Base-by-base conservation (phyloP, 495 filamentous ascomycete species). In the Daldinia grandis region DNA sequence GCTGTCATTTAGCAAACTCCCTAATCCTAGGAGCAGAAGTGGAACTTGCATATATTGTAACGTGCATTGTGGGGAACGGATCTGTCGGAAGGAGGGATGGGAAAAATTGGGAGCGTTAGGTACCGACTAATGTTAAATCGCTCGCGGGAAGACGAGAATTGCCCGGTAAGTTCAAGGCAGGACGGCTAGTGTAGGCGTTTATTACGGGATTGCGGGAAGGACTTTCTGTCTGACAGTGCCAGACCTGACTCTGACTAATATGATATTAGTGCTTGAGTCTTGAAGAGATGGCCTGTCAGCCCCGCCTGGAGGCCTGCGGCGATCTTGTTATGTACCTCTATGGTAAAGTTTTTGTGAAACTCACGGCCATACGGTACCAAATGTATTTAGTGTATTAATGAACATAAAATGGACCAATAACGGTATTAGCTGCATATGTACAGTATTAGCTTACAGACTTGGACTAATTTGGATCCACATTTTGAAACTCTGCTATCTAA, bases 11-110 rank as follows among this genome's bases (percentile, higher is more conserved):
- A 15, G 24, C 24, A 27, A 21, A 47, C 42, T 51, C 24, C 24
- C 24, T 12, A 12, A 51, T 51, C 49, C 49, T 28, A 51, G 17
- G 19, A 57, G 54, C 10, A 57, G 30, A 57, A 3, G 17, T 21
- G 30, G 19, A 24, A 56, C n/a, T 31, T 35, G 56, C 44, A 35
- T n/a, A n/a, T n/a, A n/a, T 35, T 33, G 12, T 35, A 35, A 35
- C 3, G 33, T 35, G 33, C 3, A 53, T 30, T 59, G 54, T 63
- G 64, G 69, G 47, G 57, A 62, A 50, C 70, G 70, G 70, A 73
- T 73, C 65, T 25, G 14, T 51, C 70, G 70, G 70, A 73, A 65
- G 40, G 51, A 66, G n/a, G 21, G 49, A 35, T 12, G 30, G 25
- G 38, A 65, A 64, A 53, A 37, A 49, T 49, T 61, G 31, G 21